phyloP scores from a whole-genome alignment of 495 filamentous ascomycete species.

The Hypoxylon rickii region DNA sequence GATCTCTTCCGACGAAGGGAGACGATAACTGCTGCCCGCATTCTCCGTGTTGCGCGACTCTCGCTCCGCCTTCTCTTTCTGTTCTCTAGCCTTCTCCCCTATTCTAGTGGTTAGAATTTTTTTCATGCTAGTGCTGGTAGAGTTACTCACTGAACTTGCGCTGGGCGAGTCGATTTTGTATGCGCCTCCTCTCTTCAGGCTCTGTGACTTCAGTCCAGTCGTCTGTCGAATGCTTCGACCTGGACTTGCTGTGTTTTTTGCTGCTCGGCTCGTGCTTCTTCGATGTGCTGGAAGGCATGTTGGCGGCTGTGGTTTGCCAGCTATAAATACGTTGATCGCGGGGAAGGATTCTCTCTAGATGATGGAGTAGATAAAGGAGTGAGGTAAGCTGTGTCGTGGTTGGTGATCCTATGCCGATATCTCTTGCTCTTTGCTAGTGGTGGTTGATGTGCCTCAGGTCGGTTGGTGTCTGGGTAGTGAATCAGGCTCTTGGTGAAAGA shows the following conservation, averaged over 20 bases:
- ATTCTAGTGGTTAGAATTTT: constrained; percentile 20
- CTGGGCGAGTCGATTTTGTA: constrained; percentile 65
- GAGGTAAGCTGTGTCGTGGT: not conserved
- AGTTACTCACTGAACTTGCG: constrained; percentile 60
- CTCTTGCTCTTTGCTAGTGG: not conserved
- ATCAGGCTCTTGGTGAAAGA: not conserved
- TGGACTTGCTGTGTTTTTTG: constrained; percentile 42
- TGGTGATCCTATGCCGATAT: not conserved
- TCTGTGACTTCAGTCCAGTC: constrained; percentile 65
- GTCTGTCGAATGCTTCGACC: constrained; percentile 48
- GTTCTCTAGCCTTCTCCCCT: constrained; percentile 64
- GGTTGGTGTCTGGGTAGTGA: not conserved
- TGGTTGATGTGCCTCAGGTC: constrained; percentile 1
- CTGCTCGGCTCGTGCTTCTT: constrained; percentile 36
- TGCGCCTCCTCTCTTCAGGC: constrained; percentile 61
- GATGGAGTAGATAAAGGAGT: not conserved
- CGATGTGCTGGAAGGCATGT: constrained; percentile 44
- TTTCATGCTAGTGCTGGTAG: not conserved
- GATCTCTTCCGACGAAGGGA: constrained; percentile 56
- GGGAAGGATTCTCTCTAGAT: not conserved
- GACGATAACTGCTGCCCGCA: constrained; percentile 59
- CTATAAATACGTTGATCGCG: not conserved
- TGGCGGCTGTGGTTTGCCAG: not conserved
- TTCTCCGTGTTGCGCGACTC: constrained; percentile 59
- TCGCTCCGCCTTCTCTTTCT: constrained; percentile 61